phyloP scores from a whole-genome alignment of 805 yeast genomes.

The Kodamaea sagamina region DNA sequence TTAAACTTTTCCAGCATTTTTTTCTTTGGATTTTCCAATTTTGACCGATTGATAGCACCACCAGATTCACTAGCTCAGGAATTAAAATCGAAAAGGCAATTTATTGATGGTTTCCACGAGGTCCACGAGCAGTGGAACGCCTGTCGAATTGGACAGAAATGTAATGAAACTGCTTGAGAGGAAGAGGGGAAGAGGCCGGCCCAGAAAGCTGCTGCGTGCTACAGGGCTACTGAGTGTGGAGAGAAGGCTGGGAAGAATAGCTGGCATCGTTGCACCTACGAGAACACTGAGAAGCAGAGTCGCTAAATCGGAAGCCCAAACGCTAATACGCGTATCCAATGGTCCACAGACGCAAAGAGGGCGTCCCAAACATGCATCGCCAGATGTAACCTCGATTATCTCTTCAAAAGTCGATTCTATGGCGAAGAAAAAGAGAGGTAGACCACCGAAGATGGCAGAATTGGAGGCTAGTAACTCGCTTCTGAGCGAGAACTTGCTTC shows the following conservation, averaged over 20 bases:
- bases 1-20: no score
- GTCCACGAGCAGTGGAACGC: constrained; percentile 4
- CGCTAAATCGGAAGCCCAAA: no score
- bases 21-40: not conserved
- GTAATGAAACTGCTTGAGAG: not conserved
- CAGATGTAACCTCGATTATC: constrained; percentile 7
- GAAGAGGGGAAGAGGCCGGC: constrained; percentile 1
- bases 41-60: not conserved
- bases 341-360: no score
- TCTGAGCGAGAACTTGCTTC: not conserved
- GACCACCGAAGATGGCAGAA: not conserved
- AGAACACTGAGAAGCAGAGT: no score
- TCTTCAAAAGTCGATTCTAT: constrained; percentile 6
- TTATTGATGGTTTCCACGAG: constrained; percentile 7
- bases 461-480: no score
- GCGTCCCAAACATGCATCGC: no score
- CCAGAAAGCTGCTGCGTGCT: no score
- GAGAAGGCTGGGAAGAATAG: no score
- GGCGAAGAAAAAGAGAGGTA: not conserved
- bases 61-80: no score
- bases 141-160: not conserved
- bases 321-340: no score
- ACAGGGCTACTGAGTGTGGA: no score
- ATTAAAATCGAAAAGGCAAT: not conserved
- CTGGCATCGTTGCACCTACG: no score